These are phyloP conservation scores for Eimeria zaria DNA, from an alignment of 169 alveolate species.

Conservation along the genomic window DNA sequence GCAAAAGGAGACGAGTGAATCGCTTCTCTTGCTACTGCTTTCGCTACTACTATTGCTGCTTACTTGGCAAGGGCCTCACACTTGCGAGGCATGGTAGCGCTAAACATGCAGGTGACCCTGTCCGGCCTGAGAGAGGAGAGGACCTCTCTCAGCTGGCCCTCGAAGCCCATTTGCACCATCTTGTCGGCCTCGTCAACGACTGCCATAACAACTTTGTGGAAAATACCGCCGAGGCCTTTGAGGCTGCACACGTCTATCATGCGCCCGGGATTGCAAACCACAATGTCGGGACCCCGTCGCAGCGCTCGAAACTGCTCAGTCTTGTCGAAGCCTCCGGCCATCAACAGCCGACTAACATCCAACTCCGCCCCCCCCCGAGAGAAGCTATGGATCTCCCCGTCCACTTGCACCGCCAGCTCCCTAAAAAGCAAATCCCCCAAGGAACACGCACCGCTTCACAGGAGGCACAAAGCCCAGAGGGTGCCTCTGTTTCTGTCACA, in stretches of 20 bases:
- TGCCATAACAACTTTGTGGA: slow-evolving; percentile 72
- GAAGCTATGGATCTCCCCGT: slow-evolving; percentile 81
- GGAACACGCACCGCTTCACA: neutral
- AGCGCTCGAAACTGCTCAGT: slow-evolving; percentile 80
- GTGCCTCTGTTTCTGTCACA: neutral
- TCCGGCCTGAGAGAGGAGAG: slow-evolving; percentile 69
- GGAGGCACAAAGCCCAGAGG: neutral
- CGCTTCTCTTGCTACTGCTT: slow-evolving; percentile 4
- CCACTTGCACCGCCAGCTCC: slow-evolving; percentile 84
- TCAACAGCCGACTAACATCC: slow-evolving; percentile 69
- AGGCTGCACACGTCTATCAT: slow-evolving; percentile 79
- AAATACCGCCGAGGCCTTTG: slow-evolving; percentile 72
- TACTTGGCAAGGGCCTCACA: slow-evolving; percentile 81
- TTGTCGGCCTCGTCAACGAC: slow-evolving; percentile 85
- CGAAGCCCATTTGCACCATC: slow-evolving; percentile 84
- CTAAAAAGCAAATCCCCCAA: slow-evolving; percentile 20
- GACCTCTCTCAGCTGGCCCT: slow-evolving; percentile 65
- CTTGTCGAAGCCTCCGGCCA: slow-evolving; percentile 84
- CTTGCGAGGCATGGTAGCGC: slow-evolving; percentile 81
- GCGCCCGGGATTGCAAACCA: slow-evolving; percentile 81
- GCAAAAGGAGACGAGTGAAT: neutral
- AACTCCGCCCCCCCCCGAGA: slow-evolving; percentile 69
- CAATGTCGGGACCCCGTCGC: slow-evolving; percentile 79
- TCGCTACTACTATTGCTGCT: neutral
- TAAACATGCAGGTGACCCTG: slow-evolving; percentile 79